phyloP scores from a whole-genome alignment of 1,284 basidiomycete genomes.

The Rhodotorula sp. region DNA sequence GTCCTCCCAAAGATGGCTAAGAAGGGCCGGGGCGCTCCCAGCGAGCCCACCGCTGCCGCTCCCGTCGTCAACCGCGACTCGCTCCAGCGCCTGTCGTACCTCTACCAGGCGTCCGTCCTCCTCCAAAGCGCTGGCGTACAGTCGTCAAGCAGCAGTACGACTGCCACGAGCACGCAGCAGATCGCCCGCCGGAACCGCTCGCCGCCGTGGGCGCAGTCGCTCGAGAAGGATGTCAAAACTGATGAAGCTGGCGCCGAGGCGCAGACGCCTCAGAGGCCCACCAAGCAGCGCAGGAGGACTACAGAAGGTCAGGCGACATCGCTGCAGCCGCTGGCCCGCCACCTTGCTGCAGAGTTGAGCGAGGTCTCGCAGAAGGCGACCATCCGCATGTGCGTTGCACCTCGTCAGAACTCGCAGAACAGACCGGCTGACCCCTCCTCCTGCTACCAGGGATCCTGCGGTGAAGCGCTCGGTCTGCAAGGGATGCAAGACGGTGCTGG shows the following conservation, averaged over 20 bases:
- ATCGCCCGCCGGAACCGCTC: neutral
- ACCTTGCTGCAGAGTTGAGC: conserved; percentile 67
- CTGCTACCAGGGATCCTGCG: conserved; percentile 64
- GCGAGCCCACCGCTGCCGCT: conserved; percentile 20
- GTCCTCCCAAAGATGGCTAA: conserved; percentile 23
- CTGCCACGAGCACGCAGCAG: neutral
- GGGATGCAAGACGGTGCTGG: conserved; percentile 63
- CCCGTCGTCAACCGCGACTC: conserved; percentile 65
- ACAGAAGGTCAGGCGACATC: too few species aligned
- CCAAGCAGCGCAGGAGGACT: neutral
- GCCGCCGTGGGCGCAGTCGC: neutral
- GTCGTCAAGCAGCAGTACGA: neutral
- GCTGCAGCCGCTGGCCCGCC: conserved; percentile 56
- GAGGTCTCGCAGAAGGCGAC: conserved; percentile 69
- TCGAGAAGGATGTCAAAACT: too few species aligned
- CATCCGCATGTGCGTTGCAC: conserved; percentile 64
- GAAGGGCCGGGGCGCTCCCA: conserved; percentile 2
- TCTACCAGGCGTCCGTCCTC: conserved; percentile 75
- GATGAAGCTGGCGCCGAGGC: too few species aligned
- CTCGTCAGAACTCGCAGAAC: neutral
- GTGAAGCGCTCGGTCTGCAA: conserved; percentile 75
- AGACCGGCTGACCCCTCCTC: neutral
- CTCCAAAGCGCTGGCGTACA: conserved; percentile 48
- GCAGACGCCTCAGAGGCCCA: rapidly evolving
- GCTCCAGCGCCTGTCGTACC: conserved; percentile 75